phyloP scores from a whole-genome alignment of 2,329 filamentous ascomycete species.

The Ceratocystis lukuohia region DNA sequence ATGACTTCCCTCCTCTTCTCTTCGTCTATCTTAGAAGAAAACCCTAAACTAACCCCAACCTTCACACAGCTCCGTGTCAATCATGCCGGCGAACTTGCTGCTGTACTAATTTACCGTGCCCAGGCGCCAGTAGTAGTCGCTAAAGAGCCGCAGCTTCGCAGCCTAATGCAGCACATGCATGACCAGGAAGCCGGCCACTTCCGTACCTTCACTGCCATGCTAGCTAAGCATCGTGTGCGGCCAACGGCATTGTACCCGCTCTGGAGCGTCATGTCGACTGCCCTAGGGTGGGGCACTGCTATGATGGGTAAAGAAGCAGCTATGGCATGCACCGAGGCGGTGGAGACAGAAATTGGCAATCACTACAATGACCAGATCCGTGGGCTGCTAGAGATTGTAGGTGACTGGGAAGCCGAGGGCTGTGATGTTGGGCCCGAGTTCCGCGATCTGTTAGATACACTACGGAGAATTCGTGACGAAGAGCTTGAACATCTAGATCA shows the following conservation, averaged over 20 bases:
- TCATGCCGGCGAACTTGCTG: constrained; percentile 93
- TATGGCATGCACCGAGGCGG: constrained; percentile 97
- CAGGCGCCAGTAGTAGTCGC: constrained; percentile 72
- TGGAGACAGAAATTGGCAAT: constrained; percentile 92
- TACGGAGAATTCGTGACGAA: constrained; percentile 81
- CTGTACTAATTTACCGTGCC: constrained; percentile 81
- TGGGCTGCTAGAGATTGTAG: constrained; percentile 65
- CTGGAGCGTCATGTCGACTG: constrained; percentile 69
- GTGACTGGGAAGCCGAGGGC: constrained; percentile 59
- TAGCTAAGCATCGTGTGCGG: constrained; percentile 76
- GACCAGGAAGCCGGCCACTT: constrained; percentile 88
- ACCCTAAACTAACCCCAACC: neutral
- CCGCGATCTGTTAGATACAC: constrained; percentile 53
- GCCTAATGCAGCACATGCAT: constrained; percentile 95
- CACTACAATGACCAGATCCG: constrained; percentile 93
- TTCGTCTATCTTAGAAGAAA: neutral
- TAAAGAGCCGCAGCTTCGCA: constrained; percentile 73
- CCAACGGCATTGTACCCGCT: constrained; percentile 86
- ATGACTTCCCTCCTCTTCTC: constrained; percentile 18
- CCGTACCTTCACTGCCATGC: constrained; percentile 65
- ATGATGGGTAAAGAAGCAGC: constrained; percentile 82
- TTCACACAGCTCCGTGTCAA: constrained; percentile 66
- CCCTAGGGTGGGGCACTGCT: constrained; percentile 79
- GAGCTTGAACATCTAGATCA: constrained; percentile 94
- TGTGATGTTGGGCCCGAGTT: constrained; percentile 73